A percentile compares a stretch with the other conserved stretches of the same genome.
Evolutionary conservation across 495 filamentous ascomycete species (phyloP).

Genomic region (Hypoxylon intermedium): DNA sequence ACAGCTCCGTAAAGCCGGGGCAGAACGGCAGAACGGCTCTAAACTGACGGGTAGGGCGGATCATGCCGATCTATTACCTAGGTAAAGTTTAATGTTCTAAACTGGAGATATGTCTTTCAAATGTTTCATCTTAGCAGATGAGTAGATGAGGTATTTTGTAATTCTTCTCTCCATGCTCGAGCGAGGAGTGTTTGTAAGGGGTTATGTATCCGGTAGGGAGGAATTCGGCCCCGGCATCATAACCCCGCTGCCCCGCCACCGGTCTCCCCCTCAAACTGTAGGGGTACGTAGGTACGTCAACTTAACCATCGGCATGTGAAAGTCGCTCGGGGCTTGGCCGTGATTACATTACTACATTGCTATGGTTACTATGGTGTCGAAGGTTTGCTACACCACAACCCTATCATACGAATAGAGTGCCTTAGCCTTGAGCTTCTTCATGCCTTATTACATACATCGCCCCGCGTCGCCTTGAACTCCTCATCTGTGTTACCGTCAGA

Average conservation of each 20-base stretch:
- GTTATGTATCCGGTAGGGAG: no score
- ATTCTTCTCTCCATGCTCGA: no score
- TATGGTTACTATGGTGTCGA: conserved; percentile 1
- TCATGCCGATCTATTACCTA: conserved; percentile 7
- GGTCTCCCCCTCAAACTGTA: no score
- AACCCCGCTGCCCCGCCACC: no score
- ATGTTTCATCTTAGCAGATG: no score
- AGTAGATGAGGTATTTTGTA: no score
- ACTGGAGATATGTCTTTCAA: neutral
- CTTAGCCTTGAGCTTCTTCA: conserved; percentile 30
- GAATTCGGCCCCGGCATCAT: neutral
- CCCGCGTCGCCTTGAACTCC: conserved; percentile 8
- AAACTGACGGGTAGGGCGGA: neutral
- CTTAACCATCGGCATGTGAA: no score
- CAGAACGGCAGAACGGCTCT: conserved; percentile 9
- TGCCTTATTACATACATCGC: conserved; percentile 12
- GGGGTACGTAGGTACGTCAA: no score
- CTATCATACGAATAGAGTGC: conserved; percentile 27
- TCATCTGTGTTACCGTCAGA: conserved; percentile 16
- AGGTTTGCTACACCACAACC: conserved; percentile 28
- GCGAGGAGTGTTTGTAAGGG: no score
- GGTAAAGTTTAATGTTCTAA: neutral
- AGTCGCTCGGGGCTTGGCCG: no score
- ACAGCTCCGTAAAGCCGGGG: conserved; percentile 28
- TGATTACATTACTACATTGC: no score